Conservation (phyloP, 202 grass and related monocot species). For the Carex arenaria region DNA sequence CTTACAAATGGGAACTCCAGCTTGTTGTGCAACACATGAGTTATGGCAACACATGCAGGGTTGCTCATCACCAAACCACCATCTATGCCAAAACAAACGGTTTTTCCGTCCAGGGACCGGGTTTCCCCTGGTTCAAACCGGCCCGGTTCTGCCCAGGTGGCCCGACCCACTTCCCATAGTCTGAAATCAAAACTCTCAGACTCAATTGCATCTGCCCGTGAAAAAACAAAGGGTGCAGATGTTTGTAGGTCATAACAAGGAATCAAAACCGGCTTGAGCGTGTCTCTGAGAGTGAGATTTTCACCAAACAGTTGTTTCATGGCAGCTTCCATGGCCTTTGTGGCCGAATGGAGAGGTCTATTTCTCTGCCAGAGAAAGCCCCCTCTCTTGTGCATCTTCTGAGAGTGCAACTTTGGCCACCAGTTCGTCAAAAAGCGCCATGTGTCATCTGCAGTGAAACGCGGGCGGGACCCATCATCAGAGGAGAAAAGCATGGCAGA, state of each 20-base stretch:
- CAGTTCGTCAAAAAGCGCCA: conserved; percentile 75
- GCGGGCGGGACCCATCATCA: conserved; percentile 38
- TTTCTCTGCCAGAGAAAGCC: conserved; percentile 45
- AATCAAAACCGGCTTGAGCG: conserved; percentile 86
- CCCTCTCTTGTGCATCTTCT: conserved; percentile 3
- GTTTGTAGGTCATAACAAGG: conserved; percentile 85
- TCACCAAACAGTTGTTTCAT: conserved; percentile 70
- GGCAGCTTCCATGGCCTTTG: conserved; percentile 50
- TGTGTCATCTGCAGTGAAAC: conserved; percentile 84
- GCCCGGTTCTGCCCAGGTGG: conserved; percentile 79
- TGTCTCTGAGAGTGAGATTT: conserved; percentile 78
- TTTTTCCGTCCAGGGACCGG: conserved; percentile 58
- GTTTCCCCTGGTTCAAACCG: conserved; percentile 77
- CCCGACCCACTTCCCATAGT: conserved; percentile 87
- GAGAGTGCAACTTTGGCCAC: conserved; percentile 49
- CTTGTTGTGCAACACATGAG: conserved; percentile 98
- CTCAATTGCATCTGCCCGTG: conserved; percentile 89
- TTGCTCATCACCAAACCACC: conserved; percentile 78
- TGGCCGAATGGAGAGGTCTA: conserved; percentile 41
- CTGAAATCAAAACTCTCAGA: conserved; percentile 93
- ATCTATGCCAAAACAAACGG: conserved; percentile 74
- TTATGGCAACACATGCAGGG: conserved; percentile 77
- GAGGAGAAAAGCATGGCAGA: conserved; percentile 89
- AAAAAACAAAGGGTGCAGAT: conserved; percentile 78
- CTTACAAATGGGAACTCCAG: conserved; percentile 95